Evolutionary conservation across 768 basidiomycete species (phyloP), one percentile per base, ranked within the genome.

Genomic region (Collybia sordida): DNA sequence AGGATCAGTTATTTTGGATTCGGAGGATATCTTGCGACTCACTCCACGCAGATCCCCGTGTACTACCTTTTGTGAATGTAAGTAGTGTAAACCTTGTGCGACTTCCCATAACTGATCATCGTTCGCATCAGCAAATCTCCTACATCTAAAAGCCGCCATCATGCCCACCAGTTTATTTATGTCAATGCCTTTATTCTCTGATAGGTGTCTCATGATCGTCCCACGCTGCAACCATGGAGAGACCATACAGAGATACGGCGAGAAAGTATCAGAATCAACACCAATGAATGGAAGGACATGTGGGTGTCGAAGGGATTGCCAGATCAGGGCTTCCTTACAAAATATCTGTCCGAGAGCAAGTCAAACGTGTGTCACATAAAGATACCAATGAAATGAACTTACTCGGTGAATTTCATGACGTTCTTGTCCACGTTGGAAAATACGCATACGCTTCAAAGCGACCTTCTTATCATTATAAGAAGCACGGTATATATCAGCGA

Each of bases 401-500:
- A 56, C 62, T 47, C 52, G 50, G 21, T 58, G 56, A 41, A 60
- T 55, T 42, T 54, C 50, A 19, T 55, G 58, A 8, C 51, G 41
- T 14, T 42, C 57, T 6, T 45, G 18, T 34, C 55, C 59, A 14
- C 51, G 40, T 41, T 57, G 59, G 24, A 63, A 66, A 7, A 64
- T 55, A 3, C 64, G 53, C 24, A 68, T 60, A 8, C 60, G 56
- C 35, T 68, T 67, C 19, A 67, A 47, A 9, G 64, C 65, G 11
- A 66, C 61, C 4, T 57, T 46, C 23, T 59, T 49, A 1, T 58
- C 62, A 4, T 54, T 8, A 21, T 59, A 60, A 3, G 52, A 53
- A 0, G 54, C 63, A 14, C 59, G 51, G 28, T 61, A 65, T 1
- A 69, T 63, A 42, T 69, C 67, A 11, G 58, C 65, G 42, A 66